A percentile compares a stretch with the other conserved stretches of the same genome.
Evolutionary conservation across 805 yeast genomes (phyloP).

Genomic region (Pichia pseudocactophila): DNA sequence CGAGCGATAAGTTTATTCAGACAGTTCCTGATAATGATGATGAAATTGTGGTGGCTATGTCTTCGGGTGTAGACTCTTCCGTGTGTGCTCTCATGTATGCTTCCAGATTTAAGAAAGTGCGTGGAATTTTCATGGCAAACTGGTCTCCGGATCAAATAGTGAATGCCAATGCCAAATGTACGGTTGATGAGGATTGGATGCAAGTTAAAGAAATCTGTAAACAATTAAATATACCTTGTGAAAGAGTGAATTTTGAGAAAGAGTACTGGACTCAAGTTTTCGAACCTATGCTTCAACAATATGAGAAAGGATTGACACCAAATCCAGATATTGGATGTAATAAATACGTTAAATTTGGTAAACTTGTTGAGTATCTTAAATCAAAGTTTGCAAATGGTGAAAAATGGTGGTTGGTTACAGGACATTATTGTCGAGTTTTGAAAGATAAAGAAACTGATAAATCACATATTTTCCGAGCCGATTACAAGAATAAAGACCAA

Average conservation of each 20-base stretch:
- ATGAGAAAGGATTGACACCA: conserved; percentile 72
- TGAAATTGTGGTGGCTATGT: conserved; percentile 78
- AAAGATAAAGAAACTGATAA: conserved; percentile 25
- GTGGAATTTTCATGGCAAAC: conserved; percentile 89
- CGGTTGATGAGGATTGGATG: conserved; percentile 75
- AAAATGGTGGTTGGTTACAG: conserved; percentile 85
- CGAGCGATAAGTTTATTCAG: conserved; percentile 26
- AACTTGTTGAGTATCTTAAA: conserved; percentile 46
- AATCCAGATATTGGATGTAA: conserved; percentile 94
- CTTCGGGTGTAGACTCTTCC: conserved; percentile 94
- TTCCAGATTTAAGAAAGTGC: conserved; percentile 46
- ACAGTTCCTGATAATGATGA: conserved; percentile 42
- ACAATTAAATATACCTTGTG: conserved; percentile 57
- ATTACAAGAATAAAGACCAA: conserved; percentile 67
- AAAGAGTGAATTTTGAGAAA: conserved; percentile 72
- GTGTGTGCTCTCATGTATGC: conserved; percentile 60
- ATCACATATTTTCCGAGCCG: conserved; percentile 47
- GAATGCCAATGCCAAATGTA: conserved; percentile 39
- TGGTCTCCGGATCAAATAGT: conserved; percentile 44
- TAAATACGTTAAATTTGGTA: conserved; percentile 78
- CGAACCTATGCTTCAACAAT: conserved; percentile 78
- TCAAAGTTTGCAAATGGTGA: conserved; percentile 10
- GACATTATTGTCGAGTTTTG: conserved; percentile 62
- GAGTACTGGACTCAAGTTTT: conserved; percentile 94
- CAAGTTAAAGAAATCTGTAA: conserved; percentile 63